Evolutionary conservation across 139 green algal genomes (phyloP).

Genomic region (Nannochloris sp.): DNA sequence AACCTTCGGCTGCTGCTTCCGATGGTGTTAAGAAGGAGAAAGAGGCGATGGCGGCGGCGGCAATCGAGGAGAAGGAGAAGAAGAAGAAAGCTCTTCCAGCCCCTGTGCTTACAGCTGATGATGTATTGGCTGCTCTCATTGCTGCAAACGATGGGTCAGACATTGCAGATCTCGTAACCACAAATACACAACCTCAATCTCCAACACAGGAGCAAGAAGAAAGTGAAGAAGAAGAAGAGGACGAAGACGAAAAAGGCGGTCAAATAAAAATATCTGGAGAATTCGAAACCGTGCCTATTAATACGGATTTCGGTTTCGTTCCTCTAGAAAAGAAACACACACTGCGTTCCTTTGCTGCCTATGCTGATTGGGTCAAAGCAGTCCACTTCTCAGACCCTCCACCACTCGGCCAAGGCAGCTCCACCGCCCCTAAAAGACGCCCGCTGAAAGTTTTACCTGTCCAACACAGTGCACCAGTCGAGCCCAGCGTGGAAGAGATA

Average conservation of each 20-base stretch:
- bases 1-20: no score
- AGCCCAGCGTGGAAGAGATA: conserved; percentile 49
- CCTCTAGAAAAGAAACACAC: conserved; percentile 46
- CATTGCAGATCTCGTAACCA: background rate
- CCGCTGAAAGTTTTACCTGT: background rate
- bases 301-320: conserved; percentile 24
- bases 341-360: conserved; percentile 60
- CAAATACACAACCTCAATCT: no score
- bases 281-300: background rate
- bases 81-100: no score
- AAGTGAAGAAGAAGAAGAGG: no score
- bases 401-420: background rate
- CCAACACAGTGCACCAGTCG: background rate
- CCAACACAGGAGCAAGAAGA: background rate
- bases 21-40: no score
- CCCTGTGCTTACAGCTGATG: no score
- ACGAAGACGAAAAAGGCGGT: background rate
- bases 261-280: background rate
- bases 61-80: background rate
- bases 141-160: no score
- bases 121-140: no score
- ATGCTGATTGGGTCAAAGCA: conserved; percentile 57
- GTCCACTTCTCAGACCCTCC: conserved; percentile 50
- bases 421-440: background rate
- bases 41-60: background rate